Conservation (phyloP, 257 asterid species). For the Craterostigma plantagineum region DNA sequence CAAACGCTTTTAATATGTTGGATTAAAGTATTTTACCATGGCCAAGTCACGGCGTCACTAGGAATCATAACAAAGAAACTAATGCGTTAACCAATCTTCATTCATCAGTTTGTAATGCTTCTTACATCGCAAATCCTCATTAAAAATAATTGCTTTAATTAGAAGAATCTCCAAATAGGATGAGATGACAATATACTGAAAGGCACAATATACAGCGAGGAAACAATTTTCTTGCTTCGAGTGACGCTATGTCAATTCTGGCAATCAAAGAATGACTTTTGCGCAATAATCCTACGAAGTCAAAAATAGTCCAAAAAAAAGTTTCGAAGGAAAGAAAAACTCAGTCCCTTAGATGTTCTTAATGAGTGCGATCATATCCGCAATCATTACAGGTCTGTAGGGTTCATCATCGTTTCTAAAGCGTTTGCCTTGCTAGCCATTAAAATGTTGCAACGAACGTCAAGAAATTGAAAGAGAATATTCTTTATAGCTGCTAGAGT, state of each 20-base stretch:
- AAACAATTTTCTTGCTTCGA: constrained; percentile 11
- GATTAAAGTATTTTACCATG: too few relatives aligned
- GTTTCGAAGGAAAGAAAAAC: constrained; percentile 11
- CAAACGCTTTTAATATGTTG: too few relatives aligned
- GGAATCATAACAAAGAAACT: too few relatives aligned
- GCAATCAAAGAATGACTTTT: neutral
- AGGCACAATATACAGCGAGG: constrained; percentile 19
- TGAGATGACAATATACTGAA: neutral
- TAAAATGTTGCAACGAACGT: too few relatives aligned
- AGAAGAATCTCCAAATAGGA: too few relatives aligned
- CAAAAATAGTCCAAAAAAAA: neutral
- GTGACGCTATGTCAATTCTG: neutral
- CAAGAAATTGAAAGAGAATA: too few relatives aligned
- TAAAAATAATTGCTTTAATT: too few relatives aligned
- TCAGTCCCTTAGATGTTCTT: constrained; percentile 81
- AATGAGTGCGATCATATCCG: constrained; percentile 39
- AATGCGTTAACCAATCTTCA: too few relatives aligned
- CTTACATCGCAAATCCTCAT: too few relatives aligned
- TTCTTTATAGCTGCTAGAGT: constrained; percentile 5
- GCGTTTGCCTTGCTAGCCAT: neutral
- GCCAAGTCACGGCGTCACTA: too few relatives aligned
- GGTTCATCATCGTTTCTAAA: constrained; percentile 14
- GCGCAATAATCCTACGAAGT: neutral
- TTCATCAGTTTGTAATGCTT: too few relatives aligned
- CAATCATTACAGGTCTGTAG: constrained; percentile 68